phyloP scores from a whole-genome alignment of 2,329 filamentous ascomycete species.

The Fusarium drepaniforme region DNA sequence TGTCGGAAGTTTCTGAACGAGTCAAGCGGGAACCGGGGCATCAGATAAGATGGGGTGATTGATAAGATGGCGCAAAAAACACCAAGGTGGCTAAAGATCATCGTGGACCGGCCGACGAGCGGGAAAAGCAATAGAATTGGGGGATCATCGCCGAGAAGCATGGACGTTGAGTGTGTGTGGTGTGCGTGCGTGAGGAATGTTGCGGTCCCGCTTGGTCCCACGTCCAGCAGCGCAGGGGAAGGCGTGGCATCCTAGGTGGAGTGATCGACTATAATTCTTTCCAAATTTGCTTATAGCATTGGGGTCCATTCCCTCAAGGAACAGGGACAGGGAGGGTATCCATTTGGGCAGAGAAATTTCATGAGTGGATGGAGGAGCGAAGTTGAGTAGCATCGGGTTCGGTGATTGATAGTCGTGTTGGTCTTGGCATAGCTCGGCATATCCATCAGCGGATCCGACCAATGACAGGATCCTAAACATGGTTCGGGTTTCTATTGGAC shows the following conservation, averaged over 20 bases:
- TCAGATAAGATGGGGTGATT: constrained; percentile 42
- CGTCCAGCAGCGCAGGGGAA: not conserved
- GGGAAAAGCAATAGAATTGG: not conserved
- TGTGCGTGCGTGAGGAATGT: not conserved
- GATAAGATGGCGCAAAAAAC: constrained; percentile 30
- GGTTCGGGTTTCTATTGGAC: not conserved
- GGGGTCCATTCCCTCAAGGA: not conserved
- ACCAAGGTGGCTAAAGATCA: not conserved
- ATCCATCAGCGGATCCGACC: not conserved
- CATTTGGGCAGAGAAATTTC: not conserved
- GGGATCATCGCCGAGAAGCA: not conserved
- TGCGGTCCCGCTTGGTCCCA: not conserved
- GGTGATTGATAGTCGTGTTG: not conserved
- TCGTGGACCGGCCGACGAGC: not conserved
- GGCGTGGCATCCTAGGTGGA: not conserved
- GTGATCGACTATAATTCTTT: not conserved
- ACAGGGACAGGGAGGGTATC: not conserved
- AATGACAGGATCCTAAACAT: not conserved
- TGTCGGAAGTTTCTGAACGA: not conserved
- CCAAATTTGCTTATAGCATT: not conserved
- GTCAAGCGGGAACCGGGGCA: constrained; percentile 4
- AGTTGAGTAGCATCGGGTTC: not conserved
- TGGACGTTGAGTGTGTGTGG: not conserved
- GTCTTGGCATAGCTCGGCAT: not conserved
- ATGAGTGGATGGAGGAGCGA: not conserved